These are phyloP conservation scores for Guadua angustifolia DNA, from an alignment of 176 grass and related monocot species.

Conservation along the genomic window DNA sequence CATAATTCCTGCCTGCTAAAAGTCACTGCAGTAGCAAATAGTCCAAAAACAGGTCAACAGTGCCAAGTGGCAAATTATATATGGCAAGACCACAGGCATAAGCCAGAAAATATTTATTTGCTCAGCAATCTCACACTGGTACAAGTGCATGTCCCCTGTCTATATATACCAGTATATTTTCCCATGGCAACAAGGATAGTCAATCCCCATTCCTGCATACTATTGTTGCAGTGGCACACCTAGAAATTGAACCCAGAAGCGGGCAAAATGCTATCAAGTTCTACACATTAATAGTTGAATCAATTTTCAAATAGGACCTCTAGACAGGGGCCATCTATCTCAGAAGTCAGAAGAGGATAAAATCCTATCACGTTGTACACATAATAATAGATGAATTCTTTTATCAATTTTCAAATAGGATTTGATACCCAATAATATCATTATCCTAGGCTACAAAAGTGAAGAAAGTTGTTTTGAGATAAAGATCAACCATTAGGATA, in stretches of 20 bases:
- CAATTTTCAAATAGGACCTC: conserved; percentile 1
- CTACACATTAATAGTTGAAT: background rate
- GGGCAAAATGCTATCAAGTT: background rate
- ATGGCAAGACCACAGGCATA: background rate
- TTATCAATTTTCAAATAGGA: conserved; percentile 17
- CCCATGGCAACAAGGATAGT: background rate
- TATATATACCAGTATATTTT: background rate
- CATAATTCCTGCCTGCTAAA: background rate
- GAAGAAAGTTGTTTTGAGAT: background rate
- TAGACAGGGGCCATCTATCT: background rate
- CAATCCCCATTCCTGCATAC: conserved; percentile 25
- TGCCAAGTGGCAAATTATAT: conserved; percentile 12
- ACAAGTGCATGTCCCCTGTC: conserved; percentile 3
- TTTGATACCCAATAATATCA: background rate
- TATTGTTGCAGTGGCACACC: background rate
- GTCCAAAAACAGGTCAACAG: conserved; percentile 27
- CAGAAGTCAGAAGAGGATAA: background rate
- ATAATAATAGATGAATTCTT: background rate
- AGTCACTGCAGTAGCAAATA: background rate
- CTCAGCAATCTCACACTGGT: background rate
- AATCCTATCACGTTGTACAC: conserved; percentile 29
- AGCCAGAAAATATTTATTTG: conserved; percentile 3
- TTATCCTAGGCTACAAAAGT: background rate
- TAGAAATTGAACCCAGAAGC: background rate
- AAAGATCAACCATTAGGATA: background rate